Base-by-base conservation (phyloP, 176 grass and related monocot genomes). In the Triticum turgidum region DNA sequence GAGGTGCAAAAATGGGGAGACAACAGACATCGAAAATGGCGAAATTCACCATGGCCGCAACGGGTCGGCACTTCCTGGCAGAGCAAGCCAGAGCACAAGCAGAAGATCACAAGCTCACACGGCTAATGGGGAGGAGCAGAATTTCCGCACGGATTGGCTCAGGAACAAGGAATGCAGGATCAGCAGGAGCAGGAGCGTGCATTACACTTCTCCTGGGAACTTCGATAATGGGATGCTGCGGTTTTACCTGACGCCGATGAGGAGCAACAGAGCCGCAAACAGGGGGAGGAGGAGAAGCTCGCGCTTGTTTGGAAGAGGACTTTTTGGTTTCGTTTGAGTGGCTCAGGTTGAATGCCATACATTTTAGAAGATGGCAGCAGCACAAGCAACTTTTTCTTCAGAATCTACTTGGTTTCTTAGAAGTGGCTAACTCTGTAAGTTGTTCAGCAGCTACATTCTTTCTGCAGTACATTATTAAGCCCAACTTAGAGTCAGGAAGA, bases 171-270 rank as follows among this genome's bases (percentile, higher is more conserved):
- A 92, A 71, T 85, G 52, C 78, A 92, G 68, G 77, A 91, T 99
- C 76, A 82, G 91, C 51, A 91, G 97, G 87, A 99, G 97, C 91
- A 93, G 94, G 77, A 99, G 94, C 25, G 90, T 96, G 27, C 92
- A 99, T 89, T 99, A 99, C 17, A 89, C 92, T 0, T 99, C 97
- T 67, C 92, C 97, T 8, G 90, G 94, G 39, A 99, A 99, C 47
- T 68, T 94, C 30, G 97, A 99, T 70, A 91, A 96, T 35, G 94
- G 94, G 9, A 90, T 91, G 93, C 87, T 99, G 63, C 88, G 97
- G 61, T 99, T 99, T 83, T 99, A 99, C 44, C 80, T 99, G 67
- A 99, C 97, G 38, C 97, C 97, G n/a, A 87, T 99, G 87, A 96
- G 94, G 80, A 92, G 92, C 62, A 83, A 87, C 21, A 87, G 91